A percentile compares a stretch with the other conserved stretches of the same genome.
Evolutionary conservation across 805 yeast species (phyloP).

Genomic region (Tetrapisispora nanseiensis): DNA sequence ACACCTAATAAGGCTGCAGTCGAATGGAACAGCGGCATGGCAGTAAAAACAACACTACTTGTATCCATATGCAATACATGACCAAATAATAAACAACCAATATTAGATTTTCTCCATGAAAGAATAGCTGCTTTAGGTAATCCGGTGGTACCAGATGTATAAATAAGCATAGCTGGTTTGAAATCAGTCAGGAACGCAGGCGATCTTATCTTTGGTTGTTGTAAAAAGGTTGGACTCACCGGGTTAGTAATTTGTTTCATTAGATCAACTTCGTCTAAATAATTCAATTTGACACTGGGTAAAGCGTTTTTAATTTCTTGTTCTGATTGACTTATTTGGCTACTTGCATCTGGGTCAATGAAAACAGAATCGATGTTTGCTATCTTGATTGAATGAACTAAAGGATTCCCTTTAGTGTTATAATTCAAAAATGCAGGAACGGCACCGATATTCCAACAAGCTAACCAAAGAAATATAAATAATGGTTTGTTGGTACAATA

Average conservation of each 20-base stretch:
- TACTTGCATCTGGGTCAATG: conserved; percentile 61
- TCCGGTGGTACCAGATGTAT: conserved; percentile 93
- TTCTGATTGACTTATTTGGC: conserved; percentile 43
- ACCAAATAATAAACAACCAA: conserved; percentile 65
- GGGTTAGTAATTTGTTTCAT: conserved; percentile 32
- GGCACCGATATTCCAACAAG: conserved; percentile 88
- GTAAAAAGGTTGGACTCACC: conserved; percentile 41
- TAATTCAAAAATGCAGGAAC: conserved; percentile 79
- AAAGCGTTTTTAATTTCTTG: conserved; percentile 29
- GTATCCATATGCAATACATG: conserved; percentile 50
- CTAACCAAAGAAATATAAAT: conserved; percentile 70
- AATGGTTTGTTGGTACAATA: conserved; percentile 78
- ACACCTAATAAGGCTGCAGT: conserved; percentile 86
- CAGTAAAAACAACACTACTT: conserved; percentile 59
- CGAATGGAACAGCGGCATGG: conserved; percentile 94
- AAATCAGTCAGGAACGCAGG: conserved; percentile 42
- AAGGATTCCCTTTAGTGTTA: conserved; percentile 61
- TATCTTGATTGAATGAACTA: conserved; percentile 69
- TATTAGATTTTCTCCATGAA: conserved; percentile 77
- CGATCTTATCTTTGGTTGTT: conserved; percentile 48
- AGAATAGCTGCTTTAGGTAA: conserved; percentile 88
- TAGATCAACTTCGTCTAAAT: conserved; percentile 43
- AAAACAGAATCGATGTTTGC: conserved; percentile 57
- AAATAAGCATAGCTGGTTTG: conserved; percentile 63
- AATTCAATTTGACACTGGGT: conserved; percentile 37